Percentiles rank a stretch among this genome's conserved stretches.
Evolutionary conservation across 78 protist genomes (phyloP).

Genomic region (Dictyostelium purpureum): DNA sequence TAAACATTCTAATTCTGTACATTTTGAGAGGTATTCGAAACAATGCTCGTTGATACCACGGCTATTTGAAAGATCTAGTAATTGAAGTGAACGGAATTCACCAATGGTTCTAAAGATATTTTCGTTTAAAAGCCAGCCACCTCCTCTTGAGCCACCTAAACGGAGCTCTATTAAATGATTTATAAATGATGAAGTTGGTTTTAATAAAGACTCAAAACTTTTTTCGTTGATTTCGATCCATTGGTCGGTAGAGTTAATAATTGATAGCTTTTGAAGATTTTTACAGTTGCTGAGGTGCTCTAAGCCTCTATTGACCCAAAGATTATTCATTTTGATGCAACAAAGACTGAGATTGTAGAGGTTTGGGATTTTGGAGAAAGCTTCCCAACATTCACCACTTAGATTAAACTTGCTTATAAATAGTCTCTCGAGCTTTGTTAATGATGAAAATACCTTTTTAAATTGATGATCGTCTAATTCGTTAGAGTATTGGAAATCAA

Average conservation of each 20-base stretch:
- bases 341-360: constrained; percentile 9
- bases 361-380: constrained; percentile 21
- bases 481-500: constrained; percentile 19
- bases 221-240: constrained; percentile 35
- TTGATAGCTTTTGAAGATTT: constrained; percentile 27
- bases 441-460: constrained; percentile 1
- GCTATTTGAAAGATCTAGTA: constrained; percentile 44
- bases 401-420: constrained; percentile 42
- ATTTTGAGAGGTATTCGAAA: constrained; percentile 34
- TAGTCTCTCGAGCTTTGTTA: background rate
- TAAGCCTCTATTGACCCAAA: constrained; percentile 41
- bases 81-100: background rate
- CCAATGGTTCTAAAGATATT: constrained; percentile 29
- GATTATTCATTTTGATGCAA: constrained; percentile 21
- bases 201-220: background rate
- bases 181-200: background rate
- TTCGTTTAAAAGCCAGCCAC: constrained; percentile 71
- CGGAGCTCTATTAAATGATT: constrained; percentile 23
- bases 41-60: constrained; percentile 50
- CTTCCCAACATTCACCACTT: constrained; percentile 39
- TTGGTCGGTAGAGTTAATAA: constrained; percentile 48
- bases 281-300: constrained; percentile 14
- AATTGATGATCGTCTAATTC: constrained; percentile 14
- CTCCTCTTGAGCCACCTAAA: constrained; percentile 63
- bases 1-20: constrained; percentile 20